Evolutionary conservation across 2,329 filamentous ascomycete genomes (phyloP), one percentile per base, ranked within the genome.

Genomic region (Drechslerella coelobrocha): DNA sequence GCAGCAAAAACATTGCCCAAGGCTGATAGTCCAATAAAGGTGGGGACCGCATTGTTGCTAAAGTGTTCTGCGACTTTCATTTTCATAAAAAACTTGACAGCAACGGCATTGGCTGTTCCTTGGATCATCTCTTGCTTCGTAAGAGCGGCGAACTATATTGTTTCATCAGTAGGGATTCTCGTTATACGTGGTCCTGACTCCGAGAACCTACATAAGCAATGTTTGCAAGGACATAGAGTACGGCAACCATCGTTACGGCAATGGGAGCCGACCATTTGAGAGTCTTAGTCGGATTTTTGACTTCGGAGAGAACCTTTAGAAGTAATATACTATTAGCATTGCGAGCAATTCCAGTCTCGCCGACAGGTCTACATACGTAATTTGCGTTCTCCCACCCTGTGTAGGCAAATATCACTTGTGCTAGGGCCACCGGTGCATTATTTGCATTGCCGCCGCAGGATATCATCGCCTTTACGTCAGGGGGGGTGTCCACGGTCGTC

Each of bases 381-480:
- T 86, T 86, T 24, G 84, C 84, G 61, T 86, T 86, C 74, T 86
- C 84, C 85, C 85, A 88, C 2, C 85, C 85, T 73, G 84, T 85
- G 78, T 86, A 87, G 10, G 83, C 84, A 78, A 86, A 86, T 14
- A 86, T 80, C 54, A 87, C 83, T 23, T 83, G 83, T 1, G 87
- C 79, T 12, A 87, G 79, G 26, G 65, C 65, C 6, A 69, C 57
- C 2, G 65, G 65, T 2, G 65, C 65, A 45, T 69, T 69, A 12
- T 69, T 69, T 8, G 65, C 65, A 62, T 69, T 52, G 0, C 23
- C 57, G 23, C 65, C 65, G 27, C 65, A 69, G 19, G 65, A 43
- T 39, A 69, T 62, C 65, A 52, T 57, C 14, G 45, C 53, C 24
- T 29, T 56, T 14, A 69, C 57, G 4, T 62, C 53, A 1, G 65